Conservation (phyloP, 2,329 filamentous ascomycete genomes). For the Elsinoe fawcettii region DNA sequence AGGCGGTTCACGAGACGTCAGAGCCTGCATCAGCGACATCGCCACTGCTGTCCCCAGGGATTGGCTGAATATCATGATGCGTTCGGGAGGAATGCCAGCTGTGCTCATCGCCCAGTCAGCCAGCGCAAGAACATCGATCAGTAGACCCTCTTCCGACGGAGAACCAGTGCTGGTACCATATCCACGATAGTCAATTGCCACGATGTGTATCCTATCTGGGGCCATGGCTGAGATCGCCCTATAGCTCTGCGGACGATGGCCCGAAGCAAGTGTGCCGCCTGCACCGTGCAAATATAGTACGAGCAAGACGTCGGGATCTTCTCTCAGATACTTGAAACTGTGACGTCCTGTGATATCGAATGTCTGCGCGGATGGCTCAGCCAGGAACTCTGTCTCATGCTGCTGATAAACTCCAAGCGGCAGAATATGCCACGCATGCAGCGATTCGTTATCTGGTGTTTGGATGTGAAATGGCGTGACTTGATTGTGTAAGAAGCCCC, state of each 20-base stretch:
- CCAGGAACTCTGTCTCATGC: conserved; percentile 34
- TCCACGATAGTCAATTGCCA: conserved; percentile 56
- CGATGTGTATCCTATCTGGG: conserved; percentile 47
- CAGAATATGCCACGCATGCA: conserved; percentile 46
- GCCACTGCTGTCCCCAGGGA: conserved; percentile 51
- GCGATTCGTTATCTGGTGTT: conserved; percentile 34
- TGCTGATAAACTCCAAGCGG: conserved; percentile 40
- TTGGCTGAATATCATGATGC: conserved; percentile 53
- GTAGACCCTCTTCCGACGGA: conserved; percentile 49
- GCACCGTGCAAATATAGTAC: conserved; percentile 57
- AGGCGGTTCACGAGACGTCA: conserved; percentile 36
- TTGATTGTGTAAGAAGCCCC: conserved; percentile 44
- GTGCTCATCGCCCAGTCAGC: conserved; percentile 48
- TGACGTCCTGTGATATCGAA: conserved; percentile 49
- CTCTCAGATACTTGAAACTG: conserved; percentile 54
- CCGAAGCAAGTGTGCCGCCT: conserved; percentile 49
- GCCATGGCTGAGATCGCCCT: conserved; percentile 46
- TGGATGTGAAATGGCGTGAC: conserved; percentile 42
- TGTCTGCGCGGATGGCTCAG: conserved; percentile 41
- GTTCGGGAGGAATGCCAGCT: conserved; percentile 45
- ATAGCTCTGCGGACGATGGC: conserved; percentile 49
- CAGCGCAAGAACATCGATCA: conserved; percentile 47
- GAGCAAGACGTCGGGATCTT: conserved; percentile 56
- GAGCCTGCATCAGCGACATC: conserved; percentile 39
- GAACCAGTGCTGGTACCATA: conserved; percentile 48